Evolutionary conservation across 257 asterid species (phyloP).

Genomic region (Asclepias syriaca): DNA sequence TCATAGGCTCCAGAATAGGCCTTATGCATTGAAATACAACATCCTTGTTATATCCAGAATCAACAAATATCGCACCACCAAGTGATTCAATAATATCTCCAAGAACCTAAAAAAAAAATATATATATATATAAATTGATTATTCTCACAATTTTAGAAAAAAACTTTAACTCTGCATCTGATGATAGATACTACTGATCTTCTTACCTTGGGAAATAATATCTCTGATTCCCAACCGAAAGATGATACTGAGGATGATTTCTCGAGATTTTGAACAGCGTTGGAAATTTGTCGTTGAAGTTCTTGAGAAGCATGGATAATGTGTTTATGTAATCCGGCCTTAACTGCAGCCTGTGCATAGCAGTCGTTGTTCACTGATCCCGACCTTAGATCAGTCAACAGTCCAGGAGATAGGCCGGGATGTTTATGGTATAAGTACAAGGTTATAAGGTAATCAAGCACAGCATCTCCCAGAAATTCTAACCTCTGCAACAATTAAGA

Average conservation of each 20-base stretch:
- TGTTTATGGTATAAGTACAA: slow-evolving; percentile 43
- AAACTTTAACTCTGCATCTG: too few relatives aligned
- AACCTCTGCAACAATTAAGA: slow-evolving; percentile 43
- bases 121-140: too few relatives aligned
- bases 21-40: slow-evolving; percentile 44
- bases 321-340: slow-evolving; percentile 55
- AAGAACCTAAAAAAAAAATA: slow-evolving; percentile 56
- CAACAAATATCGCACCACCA: slow-evolving; percentile 71
- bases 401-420: slow-evolving; percentile 62
- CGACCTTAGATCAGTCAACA: slow-evolving; percentile 76
- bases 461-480: slow-evolving; percentile 90
- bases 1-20: slow-evolving; percentile 76
- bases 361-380: slow-evolving; percentile 84
- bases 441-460: slow-evolving; percentile 65
- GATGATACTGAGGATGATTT: slow-evolving; percentile 25
- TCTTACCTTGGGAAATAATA: slow-evolving; percentile 60
- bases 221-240: slow-evolving; percentile 74
- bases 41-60: slow-evolving; percentile 58
- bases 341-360: slow-evolving; percentile 60
- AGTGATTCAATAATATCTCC: slow-evolving; percentile 81
- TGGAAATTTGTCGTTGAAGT: slow-evolving; percentile 48
- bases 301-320: slow-evolving; percentile 62
- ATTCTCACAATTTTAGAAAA: too few relatives aligned
- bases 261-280: slow-evolving; percentile 23
- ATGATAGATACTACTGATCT: not conserved